Base-by-base conservation (phyloP, 164 flowering plant species). In the Aristolochia contorta region DNA sequence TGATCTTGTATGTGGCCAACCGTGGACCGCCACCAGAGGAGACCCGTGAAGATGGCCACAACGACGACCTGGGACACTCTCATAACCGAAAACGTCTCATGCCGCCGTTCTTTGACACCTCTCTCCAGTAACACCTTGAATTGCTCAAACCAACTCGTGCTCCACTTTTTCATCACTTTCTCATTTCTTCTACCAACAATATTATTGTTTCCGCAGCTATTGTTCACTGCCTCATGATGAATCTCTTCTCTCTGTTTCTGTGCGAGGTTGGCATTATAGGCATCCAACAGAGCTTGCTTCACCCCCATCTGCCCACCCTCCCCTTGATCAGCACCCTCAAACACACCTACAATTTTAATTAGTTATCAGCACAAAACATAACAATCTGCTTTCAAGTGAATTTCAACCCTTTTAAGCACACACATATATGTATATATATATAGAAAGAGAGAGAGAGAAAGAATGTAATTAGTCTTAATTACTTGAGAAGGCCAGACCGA, bases 161-260 rank as follows among this genome's bases (percentile, higher is more conserved):
- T 70, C 96, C 96, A 88, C 66, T 78, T 69, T 56, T 49, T 52
- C 23, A 48, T 47, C 23, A 30, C 15, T 21, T 21, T 43, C 15
- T 12, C 47, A 9, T 61, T 48, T 4, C 2, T 43, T 21, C 24
- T 59, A 3, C n/a, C 16, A 14, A 51, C 3, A 18, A 5, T 15
- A 9, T 14, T 16, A 12, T 22, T 24, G 15, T 22, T 53, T 0
- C 30, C 25, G 1, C 22, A 12, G 30, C 14, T 53, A 22, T 53
- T 19, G 20, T 21, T 4, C n/a, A 22, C 9, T 7, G 21, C 51
- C n/a, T 32, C 37, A 6, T 20, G n/a, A 6, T 20, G n/a, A 7
- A 24, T 0, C 25, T 58, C 68, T 56, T 14, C 54, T 25, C 6
- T 32, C 33, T 57, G 15, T 15, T 58, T 57, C 15, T 49, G 56